Base-by-base conservation (phyloP, 768 basidiomycete species). In the Clavaria fumosa region DNA sequence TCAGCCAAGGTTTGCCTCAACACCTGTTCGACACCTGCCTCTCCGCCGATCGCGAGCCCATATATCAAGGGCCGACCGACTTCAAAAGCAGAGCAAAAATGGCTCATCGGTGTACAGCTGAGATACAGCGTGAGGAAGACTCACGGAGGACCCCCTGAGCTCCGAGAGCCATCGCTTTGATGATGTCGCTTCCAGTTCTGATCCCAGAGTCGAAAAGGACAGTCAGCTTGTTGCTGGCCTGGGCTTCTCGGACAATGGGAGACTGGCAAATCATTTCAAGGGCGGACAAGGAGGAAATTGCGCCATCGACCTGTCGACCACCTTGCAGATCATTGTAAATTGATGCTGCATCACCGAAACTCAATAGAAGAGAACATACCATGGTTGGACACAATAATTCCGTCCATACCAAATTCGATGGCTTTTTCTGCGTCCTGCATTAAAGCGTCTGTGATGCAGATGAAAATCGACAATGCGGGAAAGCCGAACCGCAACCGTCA, bases 111-210 rank as follows among this genome's bases (percentile, higher is more conserved):
- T n/a, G n/a, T n/a, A n/a, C 32, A 20, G 33, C 34, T 18, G 7
- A 20, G 30, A 37, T 15, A 24, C 21, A 21, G 17, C 22, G 39
- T 27, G 31, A 38, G 20, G 24, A 40, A 23, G 15, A 66, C 80
- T 47, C 45, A 84, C 75, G 62, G 14, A 89, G 53, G 11, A 90
- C 75, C 5, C 63, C 84, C 46, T 90, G 78, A 5, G 89, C 88
- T 28, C 89, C 86, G 0, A 91, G 63, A 1, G 85, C 85, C 20
- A 90, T 56, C 0, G 89, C 88, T 54, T 84, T 83, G 55, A 86
- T 64, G 32, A 89, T 70, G 44, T 93, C 89, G 31, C 73, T 70
- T 7, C 83, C 88, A 0, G 77, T 81, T 31, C 88, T 72, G 41
- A 90, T 77, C 5, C 88, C 85, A 35, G 75, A 86, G 50, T 79